A percentile compares a stretch with the other conserved stretches of the same genome.
These are phyloP conservation scores for Musa acuminata DNA, from an alignment of 176 grass and related monocot genomes.

Conservation along the genomic window DNA sequence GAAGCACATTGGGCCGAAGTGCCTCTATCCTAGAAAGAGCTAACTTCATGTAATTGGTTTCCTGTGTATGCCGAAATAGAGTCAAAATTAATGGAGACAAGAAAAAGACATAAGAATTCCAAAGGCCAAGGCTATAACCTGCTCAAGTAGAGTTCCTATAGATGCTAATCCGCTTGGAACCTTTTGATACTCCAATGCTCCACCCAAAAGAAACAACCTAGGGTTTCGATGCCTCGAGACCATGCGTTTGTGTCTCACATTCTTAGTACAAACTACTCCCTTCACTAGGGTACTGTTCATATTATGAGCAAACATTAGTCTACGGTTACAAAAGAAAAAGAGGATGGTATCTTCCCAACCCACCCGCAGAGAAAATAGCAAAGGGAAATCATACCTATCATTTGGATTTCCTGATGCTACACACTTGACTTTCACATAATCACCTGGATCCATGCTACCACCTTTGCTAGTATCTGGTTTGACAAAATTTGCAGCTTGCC, in stretches of 20 bases:
- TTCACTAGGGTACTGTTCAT: constrained; percentile 59
- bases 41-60: constrained; percentile 47
- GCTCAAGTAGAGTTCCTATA: constrained; percentile 63
- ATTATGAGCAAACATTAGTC: constrained; percentile 39
- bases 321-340: constrained; percentile 16
- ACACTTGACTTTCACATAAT: constrained; percentile 94
- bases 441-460: constrained; percentile 78
- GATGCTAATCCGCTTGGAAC: constrained; percentile 64
- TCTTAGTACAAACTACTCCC: constrained; percentile 92
- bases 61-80: constrained; percentile 31
- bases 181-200: constrained; percentile 76
- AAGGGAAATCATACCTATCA: constrained; percentile 47
- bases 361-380: constrained; percentile 5
- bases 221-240: constrained; percentile 53
- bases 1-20: constrained; percentile 59
- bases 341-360: not conserved
- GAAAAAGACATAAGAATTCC: not conserved
- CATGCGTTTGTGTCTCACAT: constrained; percentile 90
- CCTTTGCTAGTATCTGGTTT: constrained; percentile 88
- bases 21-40: constrained; percentile 61
- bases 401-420: constrained; percentile 58
- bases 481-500: constrained; percentile 76
- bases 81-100: not conserved
- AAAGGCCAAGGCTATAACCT: constrained; percentile 39
- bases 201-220: constrained; percentile 78